Evolutionary conservation across 2,329 filamentous ascomycete genomes (phyloP), one percentile per base, ranked within the genome.

Genomic region (Pseudocercospora eumusae): DNA sequence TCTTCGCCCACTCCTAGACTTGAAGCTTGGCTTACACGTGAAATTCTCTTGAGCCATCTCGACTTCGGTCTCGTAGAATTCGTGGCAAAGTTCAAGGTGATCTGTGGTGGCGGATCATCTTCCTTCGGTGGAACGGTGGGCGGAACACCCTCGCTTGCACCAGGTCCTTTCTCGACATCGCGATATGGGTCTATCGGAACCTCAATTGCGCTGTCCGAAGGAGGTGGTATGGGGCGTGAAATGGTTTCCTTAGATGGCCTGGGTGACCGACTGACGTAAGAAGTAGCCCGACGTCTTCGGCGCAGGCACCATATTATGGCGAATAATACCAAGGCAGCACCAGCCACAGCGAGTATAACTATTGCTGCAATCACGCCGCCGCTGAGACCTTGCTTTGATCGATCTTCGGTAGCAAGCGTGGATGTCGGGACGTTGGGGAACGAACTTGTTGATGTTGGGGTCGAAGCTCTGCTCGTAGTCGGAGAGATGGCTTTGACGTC

Each of bases 1-100:
- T 72, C 75, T 56, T 78, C 78, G 1, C 70, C 72, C 54, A 77
- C 75, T 2, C 74, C 75, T 28, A 80, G 70, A 0, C 76, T 79
- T 2, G 71, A 73, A 11, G 63, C 68, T 36, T 71, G 62, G 31
- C 75, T 79, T 15, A 71, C 68, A 5, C 70, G 64, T 1, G 77
- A 79, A 15, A 74, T 72, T 13, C 72, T 61, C 15, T 66, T 74
- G 27, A 72, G 66, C 64, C 68, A 72, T 49, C 61, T 70, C 18
- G 68, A 71, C 21, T 62, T 69, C 15, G 61, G 27, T 25, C 69
- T 57, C n/a, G 63, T 57, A 7, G 68, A 63, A 10, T 70, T 67
- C 5, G 63, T 53, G 6, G 74, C 65, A 6, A 79, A 56, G 55
- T 75, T 62, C 11, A 79, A 66, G 3, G 73, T 70, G 25, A 79